Evolutionary conservation across 1,139 yeast species (phyloP).

Genomic region (Pichia sp.): DNA sequence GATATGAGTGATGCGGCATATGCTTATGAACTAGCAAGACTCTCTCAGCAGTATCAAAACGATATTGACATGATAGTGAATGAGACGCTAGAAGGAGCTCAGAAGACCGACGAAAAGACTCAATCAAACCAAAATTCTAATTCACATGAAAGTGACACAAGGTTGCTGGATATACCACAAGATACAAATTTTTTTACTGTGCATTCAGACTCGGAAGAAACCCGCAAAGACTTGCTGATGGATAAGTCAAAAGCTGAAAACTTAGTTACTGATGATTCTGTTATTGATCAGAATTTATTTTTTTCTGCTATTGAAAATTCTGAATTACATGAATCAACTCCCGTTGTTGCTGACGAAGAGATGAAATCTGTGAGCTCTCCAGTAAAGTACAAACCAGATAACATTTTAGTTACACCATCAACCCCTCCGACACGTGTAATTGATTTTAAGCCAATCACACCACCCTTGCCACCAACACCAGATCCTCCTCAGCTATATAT

Average conservation of each 20-base stretch:
- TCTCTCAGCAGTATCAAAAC: slow-evolving; percentile 4
- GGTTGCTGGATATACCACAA: background rate
- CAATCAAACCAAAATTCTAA: background rate
- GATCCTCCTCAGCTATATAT: slow-evolving; percentile 26
- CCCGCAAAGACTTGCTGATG: background rate
- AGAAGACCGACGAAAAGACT: background rate
- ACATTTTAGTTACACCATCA: no score
- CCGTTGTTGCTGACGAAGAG: background rate
- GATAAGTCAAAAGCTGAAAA: background rate
- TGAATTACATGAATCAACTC: slow-evolving; percentile 5
- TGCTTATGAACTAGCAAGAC: slow-evolving; percentile 7
- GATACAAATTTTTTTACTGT: background rate
- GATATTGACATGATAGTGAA: background rate
- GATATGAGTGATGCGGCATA: background rate
- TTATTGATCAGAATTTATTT: slow-evolving; percentile 9
- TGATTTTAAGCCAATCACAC: slow-evolving; percentile 17
- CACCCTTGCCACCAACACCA: slow-evolving; percentile 22
- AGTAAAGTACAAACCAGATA: no score
- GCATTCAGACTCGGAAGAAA: background rate
- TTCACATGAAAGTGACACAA: background rate
- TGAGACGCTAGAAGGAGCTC: background rate
- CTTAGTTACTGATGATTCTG: background rate
- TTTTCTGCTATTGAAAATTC: slow-evolving; percentile 13
- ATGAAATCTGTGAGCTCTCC: no score
- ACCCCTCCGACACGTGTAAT: background rate